Percentiles rank a stretch among this genome's conserved stretches.
phyloP scores from a whole-genome alignment of 2,329 filamentous ascomycete genomes.

The Phyllosticta citribraziliensis region DNA sequence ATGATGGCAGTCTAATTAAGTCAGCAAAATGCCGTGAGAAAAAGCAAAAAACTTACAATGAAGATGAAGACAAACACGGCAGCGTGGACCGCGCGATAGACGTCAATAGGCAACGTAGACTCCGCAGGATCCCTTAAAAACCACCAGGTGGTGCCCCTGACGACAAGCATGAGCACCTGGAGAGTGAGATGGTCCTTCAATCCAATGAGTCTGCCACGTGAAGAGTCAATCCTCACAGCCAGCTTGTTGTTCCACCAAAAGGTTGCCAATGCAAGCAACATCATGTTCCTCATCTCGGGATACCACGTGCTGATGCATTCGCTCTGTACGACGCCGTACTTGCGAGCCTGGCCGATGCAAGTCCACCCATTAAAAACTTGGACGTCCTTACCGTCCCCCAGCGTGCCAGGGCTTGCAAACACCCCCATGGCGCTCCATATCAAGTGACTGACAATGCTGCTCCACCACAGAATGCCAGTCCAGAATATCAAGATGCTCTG shows the following conservation, averaged over 20 bases:
- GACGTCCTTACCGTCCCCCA: constrained; percentile 7
- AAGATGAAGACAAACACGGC: constrained; percentile 44
- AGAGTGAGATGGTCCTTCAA: constrained; percentile 57
- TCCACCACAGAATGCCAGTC: constrained; percentile 34
- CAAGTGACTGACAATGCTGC: constrained; percentile 23
- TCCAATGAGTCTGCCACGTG: constrained; percentile 44
- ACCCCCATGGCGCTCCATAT: constrained; percentile 26
- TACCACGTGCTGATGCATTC: constrained; percentile 21
- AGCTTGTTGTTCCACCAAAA: constrained; percentile 63
- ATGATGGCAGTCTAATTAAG: constrained; percentile 15
- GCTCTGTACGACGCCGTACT: constrained; percentile 15
- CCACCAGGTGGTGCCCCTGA: constrained; percentile 39
- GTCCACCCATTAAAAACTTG: neutral
- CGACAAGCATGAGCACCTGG: constrained; percentile 49
- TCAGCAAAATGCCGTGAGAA: neutral
- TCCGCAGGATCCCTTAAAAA: constrained; percentile 17
- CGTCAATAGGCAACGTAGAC: constrained; percentile 15
- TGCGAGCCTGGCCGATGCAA: constrained; percentile 19
- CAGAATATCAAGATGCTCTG: constrained; percentile 36
- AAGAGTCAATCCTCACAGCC: constrained; percentile 48
- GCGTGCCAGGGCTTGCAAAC: constrained; percentile 14
- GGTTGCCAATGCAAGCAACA: constrained; percentile 42
- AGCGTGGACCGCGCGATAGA: constrained; percentile 43
- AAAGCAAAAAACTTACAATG: constrained; percentile 40
- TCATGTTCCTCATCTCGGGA: constrained; percentile 21